Evolutionary conservation across 257 asterid genomes (phyloP), one percentile per base, ranked within the genome.

Genomic region (Solanum pimpinellifolium): DNA sequence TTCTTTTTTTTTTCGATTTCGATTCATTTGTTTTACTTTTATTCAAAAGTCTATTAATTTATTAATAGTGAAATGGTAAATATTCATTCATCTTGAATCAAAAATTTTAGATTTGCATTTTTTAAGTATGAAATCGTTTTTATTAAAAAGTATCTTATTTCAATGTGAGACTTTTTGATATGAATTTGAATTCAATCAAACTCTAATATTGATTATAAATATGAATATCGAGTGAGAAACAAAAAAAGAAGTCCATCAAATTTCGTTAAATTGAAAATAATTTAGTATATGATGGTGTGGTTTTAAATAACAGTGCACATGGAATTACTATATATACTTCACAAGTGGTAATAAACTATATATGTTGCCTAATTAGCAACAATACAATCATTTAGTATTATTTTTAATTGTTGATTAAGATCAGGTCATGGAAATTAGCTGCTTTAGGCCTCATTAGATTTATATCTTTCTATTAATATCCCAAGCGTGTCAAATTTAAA

Each of bases 31-130:
- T 4, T 60, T 62, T 56, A 56, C 11, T 41, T 39, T 39, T 7
- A 7, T 7, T 20, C 8, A 56, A 56, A 52, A 52, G 23, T 16
- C 10, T 20, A 52, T 16, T 52, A 52, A 18, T 52, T 52, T 52
- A 52, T 52, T 1, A 3, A 16, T 16, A 2, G 2, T 52, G n/a
- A 0, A 52, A 9, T 18, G 4, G 0, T 52, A 52, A 52, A 16
- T 52, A 52, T 0, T 52, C 2, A 52, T 52, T 56, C 1, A 56
- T 18, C 0, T 18, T 18, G 3, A 18, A 0, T 4, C 7, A 18
- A 0, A 56, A 56, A 2, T 18, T 0, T 56, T 56, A 11, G 0
- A 0, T 18, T 56, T 18, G n/a, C 0, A 2, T 18, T 4, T 7
- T 10, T 18, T 56, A 23, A 56, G 2, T 56, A 1, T 7, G n/a